Conservation (phyloP, 805 yeast genomes). For the Candida peoriensis region DNA sequence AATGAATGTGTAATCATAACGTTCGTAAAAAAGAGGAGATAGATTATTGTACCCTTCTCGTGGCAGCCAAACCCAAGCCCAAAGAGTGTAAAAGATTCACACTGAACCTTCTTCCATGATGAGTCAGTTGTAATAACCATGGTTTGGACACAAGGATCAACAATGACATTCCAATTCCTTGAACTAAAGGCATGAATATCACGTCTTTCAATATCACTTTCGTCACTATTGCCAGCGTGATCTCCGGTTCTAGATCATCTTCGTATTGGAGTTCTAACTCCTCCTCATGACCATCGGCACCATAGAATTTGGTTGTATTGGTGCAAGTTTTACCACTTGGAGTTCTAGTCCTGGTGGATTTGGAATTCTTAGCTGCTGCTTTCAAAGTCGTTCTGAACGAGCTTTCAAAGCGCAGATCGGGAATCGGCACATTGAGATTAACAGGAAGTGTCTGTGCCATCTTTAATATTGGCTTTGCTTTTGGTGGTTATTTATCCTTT, state of each 20-base stretch:
- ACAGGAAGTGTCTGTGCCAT: too few relatives aligned
- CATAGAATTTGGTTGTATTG: too few relatives aligned
- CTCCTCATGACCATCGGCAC: too few relatives aligned
- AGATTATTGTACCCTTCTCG: conserved; percentile 3
- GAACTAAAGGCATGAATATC: conserved; percentile 8
- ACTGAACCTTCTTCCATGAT: background rate
- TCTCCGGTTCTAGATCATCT: background rate
- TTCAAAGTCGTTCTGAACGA: conserved; percentile 3
- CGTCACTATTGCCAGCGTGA: conserved; percentile 1
- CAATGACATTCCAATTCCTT: conserved; percentile 4
- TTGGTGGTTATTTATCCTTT: background rate
- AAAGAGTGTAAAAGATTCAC: background rate
- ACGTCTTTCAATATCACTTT: conserved; percentile 7
- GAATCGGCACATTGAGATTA: too few relatives aligned
- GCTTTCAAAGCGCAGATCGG: conserved; percentile 9
- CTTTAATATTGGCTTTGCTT: too few relatives aligned
- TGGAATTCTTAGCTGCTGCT: background rate
- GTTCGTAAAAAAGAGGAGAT: too few relatives aligned
- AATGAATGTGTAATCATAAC: too few relatives aligned
- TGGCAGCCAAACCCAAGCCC: background rate
- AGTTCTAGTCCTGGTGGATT: conserved; percentile 31
- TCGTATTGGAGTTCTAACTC: too few relatives aligned
- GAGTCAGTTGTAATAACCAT: conserved; percentile 1
- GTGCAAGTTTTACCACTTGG: conserved; percentile 65
- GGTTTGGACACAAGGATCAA: conserved; percentile 5